phyloP scores from a whole-genome alignment of 2,329 filamentous ascomycete species.

The Monosporascus sp. region DNA sequence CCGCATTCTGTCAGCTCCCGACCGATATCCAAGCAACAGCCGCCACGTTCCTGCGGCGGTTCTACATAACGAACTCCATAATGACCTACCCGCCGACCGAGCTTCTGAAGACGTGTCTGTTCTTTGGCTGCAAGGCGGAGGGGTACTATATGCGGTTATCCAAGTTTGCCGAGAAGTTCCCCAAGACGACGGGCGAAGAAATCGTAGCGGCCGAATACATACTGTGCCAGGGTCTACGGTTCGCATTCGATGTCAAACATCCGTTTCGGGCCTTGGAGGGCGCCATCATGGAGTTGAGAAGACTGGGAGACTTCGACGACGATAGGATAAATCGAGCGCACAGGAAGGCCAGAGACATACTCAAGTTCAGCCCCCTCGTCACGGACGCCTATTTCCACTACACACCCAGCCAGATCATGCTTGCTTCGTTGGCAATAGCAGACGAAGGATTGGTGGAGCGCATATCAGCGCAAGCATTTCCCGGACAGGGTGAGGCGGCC shows the following conservation, averaged over 20 bases:
- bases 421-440: conserved; percentile 71
- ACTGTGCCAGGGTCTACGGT: conserved; percentile 84
- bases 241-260: conserved; percentile 89
- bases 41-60: conserved; percentile 84
- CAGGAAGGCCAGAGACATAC: conserved; percentile 62
- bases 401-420: conserved; percentile 89
- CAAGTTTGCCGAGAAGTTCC: conserved; percentile 64
- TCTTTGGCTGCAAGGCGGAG: conserved; percentile 91
- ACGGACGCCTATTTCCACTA: conserved; percentile 98
- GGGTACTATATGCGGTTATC: conserved; percentile 64
- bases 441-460: conserved; percentile 58
- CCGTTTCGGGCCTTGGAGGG: conserved; percentile 86
- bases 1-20: conserved; percentile 45
- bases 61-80: conserved; percentile 91
- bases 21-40: conserved; percentile 64
- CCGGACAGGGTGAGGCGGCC: conserved; percentile 17
- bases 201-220: conserved; percentile 90
- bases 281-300: conserved; percentile 73
- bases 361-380: conserved; percentile 75
- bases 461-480: conserved; percentile 38
- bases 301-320: conserved; percentile 57
- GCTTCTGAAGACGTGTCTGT: conserved; percentile 84
- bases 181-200: conserved; percentile 68
- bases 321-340: conserved; percentile 57
- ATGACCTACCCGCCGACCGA: conserved; percentile 94